Base-by-base conservation (phyloP, 2,329 filamentous ascomycete genomes). In the Aspergillus transmontanensis region DNA sequence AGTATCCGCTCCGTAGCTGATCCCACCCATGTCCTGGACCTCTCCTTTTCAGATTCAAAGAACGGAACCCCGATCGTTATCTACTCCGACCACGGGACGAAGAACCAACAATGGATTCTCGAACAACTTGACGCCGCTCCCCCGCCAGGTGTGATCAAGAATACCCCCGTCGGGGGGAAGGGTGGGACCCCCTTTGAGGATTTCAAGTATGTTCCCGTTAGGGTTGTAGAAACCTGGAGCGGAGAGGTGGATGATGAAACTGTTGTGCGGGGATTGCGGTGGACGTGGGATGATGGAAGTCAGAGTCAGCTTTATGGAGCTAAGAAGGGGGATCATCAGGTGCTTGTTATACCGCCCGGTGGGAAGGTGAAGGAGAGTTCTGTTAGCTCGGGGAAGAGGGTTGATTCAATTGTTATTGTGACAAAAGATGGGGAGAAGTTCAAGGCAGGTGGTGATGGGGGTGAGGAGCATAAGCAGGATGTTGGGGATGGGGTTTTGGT, bases 391-490 rank as follows among this genome's bases (percentile, higher is more conserved):
- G 51, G 30, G 12, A 36, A 54, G 19, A 34, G 51, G 4, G 51
- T 54, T 16, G 51, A 54, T 54, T 54, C 51, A 4, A 54, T 54
- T 28, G 21, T 34, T 1, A 36, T 54, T 36, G 51, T 21, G 0
- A 54, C 26, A 4, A n/a, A 23, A 5, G 32, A 54, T 36, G 51
- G 51, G 9, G 16, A 54, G 19, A 36, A 39, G n/a, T 54, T 54
- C n/a, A 36, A 36, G 32, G 51, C 32, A 5, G 51, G 51, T 21
- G 51, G 51, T 1, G 19, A 54, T 36, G 51, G 30, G 4, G 51
- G 51, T 19, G 9, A 54, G 10, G n/a, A 36, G 51, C 51, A 54
- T 12, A 54, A 54, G 32, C 51, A 54, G n/a, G 51, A 54, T 54
- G n/a, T 54, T 23, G 51, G 51, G 4, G 32, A 12, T 14, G 51